These are phyloP conservation scores for Lasiosphaeriaceae sp. DNA, from an alignment of 495 filamentous ascomycete species.

Conservation along the genomic window DNA sequence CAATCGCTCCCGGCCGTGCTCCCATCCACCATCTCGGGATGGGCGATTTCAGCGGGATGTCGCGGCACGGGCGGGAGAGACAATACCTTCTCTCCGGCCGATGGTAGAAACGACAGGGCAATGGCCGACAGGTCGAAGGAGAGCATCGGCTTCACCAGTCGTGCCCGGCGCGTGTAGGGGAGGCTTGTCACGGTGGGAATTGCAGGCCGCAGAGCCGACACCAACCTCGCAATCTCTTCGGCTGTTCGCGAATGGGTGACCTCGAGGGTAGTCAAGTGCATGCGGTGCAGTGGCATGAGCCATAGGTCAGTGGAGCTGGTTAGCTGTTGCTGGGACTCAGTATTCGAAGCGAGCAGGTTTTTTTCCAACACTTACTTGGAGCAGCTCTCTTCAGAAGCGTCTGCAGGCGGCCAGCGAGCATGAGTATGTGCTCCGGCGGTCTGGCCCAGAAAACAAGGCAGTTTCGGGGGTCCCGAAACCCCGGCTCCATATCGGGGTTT, in stretches of 20 bases:
- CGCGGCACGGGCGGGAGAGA: slow-evolving; percentile 35
- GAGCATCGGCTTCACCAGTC: slow-evolving; percentile 75
- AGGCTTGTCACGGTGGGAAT: slow-evolving; percentile 55
- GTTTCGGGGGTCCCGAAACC: slow-evolving; percentile 67
- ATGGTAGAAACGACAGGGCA: slow-evolving; percentile 81
- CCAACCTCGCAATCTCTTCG: slow-evolving; percentile 56
- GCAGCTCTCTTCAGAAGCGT: slow-evolving; percentile 54
- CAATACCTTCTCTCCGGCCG: slow-evolving; percentile 50
- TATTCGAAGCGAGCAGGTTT: too few relatives aligned
- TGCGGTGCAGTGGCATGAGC: slow-evolving; percentile 70
- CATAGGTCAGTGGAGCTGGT: slow-evolving; percentile 58
- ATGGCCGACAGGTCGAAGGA: slow-evolving; percentile 82
- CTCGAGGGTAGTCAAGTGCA: slow-evolving; percentile 87
- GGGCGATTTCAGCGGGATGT: slow-evolving; percentile 10
- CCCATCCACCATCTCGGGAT: slow-evolving; percentile 8
- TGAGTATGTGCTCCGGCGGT: slow-evolving; percentile 64
- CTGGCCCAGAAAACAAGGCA: slow-evolving; percentile 87
- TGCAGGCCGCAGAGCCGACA: slow-evolving; percentile 46
- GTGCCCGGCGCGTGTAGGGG: slow-evolving; percentile 58
- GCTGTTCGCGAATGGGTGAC: slow-evolving; percentile 65
- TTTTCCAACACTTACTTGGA: slow-evolving; percentile 60
- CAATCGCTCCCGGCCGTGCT: slow-evolving; percentile 37
- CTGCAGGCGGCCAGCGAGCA: slow-evolving; percentile 67
- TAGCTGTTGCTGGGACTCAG: neutral
- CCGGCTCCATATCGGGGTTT: slow-evolving; percentile 55